These are phyloP conservation scores for Rosa persica DNA, from an alignment of 306 rosid species.

Conservation along the genomic window DNA sequence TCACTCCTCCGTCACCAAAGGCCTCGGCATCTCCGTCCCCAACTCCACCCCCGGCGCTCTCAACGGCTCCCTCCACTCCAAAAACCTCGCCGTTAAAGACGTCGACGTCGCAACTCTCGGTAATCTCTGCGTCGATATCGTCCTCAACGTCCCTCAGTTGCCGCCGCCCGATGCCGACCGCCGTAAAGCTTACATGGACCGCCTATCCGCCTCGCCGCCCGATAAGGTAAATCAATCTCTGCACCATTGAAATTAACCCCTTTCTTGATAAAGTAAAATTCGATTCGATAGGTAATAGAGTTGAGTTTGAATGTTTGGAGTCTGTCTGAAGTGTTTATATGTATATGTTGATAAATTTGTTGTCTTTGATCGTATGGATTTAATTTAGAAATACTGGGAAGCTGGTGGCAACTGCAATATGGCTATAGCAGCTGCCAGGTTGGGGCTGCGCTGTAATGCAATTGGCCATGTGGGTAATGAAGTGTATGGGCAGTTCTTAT, in stretches of 20 bases:
- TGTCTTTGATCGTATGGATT: constrained; percentile 4
- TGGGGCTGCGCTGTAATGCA: constrained; percentile 70
- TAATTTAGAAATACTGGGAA: constrained; percentile 79
- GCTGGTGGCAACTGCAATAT: constrained; percentile 97
- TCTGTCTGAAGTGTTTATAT: not conserved
- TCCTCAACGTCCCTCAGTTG: constrained; percentile 72
- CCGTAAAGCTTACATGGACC: constrained; percentile 78
- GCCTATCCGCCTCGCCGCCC: constrained; percentile 72
- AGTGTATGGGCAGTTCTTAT: constrained; percentile 74
- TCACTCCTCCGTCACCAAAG: constrained; percentile 25
- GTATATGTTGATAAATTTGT: not conserved
- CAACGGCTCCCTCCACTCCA: constrained; percentile 27
- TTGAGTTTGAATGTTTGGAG: not conserved
- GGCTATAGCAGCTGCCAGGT: constrained; percentile 90
- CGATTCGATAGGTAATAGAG: not conserved
- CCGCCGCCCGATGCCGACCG: constrained; percentile 57
- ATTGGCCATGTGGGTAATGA: constrained; percentile 91
- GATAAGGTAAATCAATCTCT: constrained; percentile 48
- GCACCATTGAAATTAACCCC: not conserved
- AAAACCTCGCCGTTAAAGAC: constrained; percentile 39
- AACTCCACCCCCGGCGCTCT: not conserved
- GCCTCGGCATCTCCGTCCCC: no score
- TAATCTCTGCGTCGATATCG: constrained; percentile 89
- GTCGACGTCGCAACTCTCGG: constrained; percentile 80
- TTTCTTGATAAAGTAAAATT: not conserved